Evolutionary conservation across 495 filamentous ascomycete genomes (phyloP).

Genomic region (Sordaria brevicollis): DNA sequence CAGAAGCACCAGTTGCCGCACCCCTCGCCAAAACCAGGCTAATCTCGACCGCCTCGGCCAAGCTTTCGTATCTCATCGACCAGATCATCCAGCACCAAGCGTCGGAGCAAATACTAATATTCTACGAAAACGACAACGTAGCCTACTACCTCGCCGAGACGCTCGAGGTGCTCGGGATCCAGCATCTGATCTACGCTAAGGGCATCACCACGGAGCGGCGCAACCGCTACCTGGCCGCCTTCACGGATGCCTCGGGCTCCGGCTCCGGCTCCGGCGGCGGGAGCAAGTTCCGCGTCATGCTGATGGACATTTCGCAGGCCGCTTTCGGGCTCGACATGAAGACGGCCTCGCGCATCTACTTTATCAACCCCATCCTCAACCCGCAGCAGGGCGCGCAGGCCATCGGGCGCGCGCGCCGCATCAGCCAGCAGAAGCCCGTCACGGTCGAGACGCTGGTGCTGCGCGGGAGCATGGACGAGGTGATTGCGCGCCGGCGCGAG

Average conservation of each 20-base stretch:
- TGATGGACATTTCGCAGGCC: slow-evolving; percentile 85
- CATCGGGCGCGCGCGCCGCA: slow-evolving; percentile 81
- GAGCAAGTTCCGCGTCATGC: slow-evolving; percentile 53
- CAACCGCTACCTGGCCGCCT: slow-evolving; percentile 64
- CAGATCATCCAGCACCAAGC: slow-evolving; percentile 53
- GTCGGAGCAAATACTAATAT: slow-evolving; percentile 79
- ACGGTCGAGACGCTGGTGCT: slow-evolving; percentile 80
- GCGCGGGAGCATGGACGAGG: slow-evolving; percentile 75
- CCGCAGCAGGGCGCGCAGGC: slow-evolving; percentile 84
- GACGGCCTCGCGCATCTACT: slow-evolving; percentile 77
- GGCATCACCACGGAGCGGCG: slow-evolving; percentile 46
- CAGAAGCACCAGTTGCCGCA: slow-evolving; percentile 22
- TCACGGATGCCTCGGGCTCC: slow-evolving; percentile 59
- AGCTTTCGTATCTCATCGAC: slow-evolving; percentile 78
- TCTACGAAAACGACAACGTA: slow-evolving; percentile 81
- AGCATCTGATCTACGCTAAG: slow-evolving; percentile 76
- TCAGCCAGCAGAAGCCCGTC: slow-evolving; percentile 73
- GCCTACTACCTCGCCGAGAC: slow-evolving; percentile 76
- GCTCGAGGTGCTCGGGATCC: slow-evolving; percentile 66
- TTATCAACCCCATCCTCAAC: slow-evolving; percentile 80
- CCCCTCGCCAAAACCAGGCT: slow-evolving; percentile 53
- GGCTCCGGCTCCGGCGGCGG: too few relatives aligned
- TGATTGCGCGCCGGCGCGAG: slow-evolving; percentile 62
- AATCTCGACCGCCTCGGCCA: slow-evolving; percentile 73
- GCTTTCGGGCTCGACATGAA: slow-evolving; percentile 80